These are phyloP conservation scores for Xylaria bambusicola DNA, from an alignment of 495 filamentous ascomycete species.

Conservation along the genomic window DNA sequence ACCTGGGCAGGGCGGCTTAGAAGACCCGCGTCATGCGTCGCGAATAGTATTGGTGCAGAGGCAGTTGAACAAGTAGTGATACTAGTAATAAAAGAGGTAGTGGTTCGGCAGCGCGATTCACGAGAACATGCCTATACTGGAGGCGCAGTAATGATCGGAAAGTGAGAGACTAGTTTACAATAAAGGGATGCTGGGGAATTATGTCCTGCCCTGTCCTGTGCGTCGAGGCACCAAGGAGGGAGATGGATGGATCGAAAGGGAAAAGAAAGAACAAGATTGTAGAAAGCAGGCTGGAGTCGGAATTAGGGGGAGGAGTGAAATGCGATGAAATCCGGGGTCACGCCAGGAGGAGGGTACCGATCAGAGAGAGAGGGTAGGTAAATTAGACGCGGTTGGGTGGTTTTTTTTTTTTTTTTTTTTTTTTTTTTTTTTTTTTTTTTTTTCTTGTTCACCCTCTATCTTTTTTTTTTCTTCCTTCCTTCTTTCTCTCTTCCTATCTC, in stretches of 20 bases:
- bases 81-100: background rate
- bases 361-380: too few species aligned
- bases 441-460: too few species aligned
- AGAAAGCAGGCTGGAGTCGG: conserved; percentile 7
- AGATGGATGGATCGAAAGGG: background rate
- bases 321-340: conserved; percentile 15
- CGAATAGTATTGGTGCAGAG: background rate
- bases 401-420: background rate
- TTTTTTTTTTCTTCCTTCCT: background rate
- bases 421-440: background rate
- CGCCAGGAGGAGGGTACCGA: background rate
- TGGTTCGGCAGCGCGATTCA: background rate
- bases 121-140: background rate
- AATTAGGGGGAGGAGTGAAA: conserved; percentile 12
- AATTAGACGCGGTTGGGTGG: background rate
- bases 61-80: too few species aligned
- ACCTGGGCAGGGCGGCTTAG: conserved; percentile 17
- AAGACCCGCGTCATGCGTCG: conserved; percentile 18
- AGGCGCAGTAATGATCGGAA: conserved; percentile 4
- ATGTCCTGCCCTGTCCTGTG: conserved; percentile 1
- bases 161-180: background rate
- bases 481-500: background rate
- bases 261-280: conserved; percentile 5
- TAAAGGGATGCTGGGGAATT: conserved; percentile 1
- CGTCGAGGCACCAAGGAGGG: conserved; percentile 7